Percentiles rank a stretch among this genome's conserved stretches.
Evolutionary conservation across 2,329 filamentous ascomycete genomes (phyloP).

Genomic region (Xylaria sp.): DNA sequence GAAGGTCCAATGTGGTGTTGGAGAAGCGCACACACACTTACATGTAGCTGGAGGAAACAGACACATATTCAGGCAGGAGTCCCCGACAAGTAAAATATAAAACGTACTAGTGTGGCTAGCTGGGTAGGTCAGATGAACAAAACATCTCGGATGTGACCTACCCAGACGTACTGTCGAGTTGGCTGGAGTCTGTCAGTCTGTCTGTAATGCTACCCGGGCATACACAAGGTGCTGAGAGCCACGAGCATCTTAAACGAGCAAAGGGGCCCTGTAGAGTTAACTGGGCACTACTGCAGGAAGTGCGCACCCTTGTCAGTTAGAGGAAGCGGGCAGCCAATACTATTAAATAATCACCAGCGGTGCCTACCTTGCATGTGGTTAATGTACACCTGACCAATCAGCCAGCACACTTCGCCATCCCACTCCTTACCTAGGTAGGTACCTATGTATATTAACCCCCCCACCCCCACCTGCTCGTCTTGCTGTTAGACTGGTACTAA

Average conservation of each 20-base stretch:
- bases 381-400: no score
- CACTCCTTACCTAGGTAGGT: constrained; percentile 8
- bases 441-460: background rate
- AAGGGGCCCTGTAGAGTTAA: background rate
- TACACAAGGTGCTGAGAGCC: no score
- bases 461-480: constrained; percentile 29
- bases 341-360: no score
- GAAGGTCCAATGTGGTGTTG: no score
- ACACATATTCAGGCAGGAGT: no score
- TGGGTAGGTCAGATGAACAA: background rate
- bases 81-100: no score
- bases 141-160: background rate
- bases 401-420: background rate
- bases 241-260: no score
- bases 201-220: no score
- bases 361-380: no score
- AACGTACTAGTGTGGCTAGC: background rate
- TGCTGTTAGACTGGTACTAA: background rate
- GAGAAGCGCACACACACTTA: background rate
- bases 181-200: no score
- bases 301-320: background rate
- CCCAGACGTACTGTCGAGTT: background rate
- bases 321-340: background rate
- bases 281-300: no score
- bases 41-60: background rate